These are phyloP conservation scores for Vicia villosa DNA, from an alignment of 306 rosid species.

Conservation along the genomic window DNA sequence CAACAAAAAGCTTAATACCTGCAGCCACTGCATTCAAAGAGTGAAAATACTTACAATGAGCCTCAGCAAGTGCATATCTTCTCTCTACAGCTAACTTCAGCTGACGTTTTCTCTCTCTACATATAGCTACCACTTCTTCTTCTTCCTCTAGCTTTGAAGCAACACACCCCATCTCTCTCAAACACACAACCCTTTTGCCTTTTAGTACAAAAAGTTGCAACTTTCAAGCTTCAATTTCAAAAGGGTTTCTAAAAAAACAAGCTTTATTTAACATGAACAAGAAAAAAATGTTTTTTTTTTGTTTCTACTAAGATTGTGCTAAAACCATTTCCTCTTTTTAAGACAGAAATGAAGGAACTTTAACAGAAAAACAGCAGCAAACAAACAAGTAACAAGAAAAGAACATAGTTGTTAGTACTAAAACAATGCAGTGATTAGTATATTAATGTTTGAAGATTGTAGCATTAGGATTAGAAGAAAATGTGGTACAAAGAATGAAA, in stretches of 20 bases:
- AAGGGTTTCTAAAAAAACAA: constrained; percentile 42
- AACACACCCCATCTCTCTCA: constrained; percentile 70
- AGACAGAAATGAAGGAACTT: constrained; percentile 31
- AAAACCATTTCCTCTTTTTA: constrained; percentile 43
- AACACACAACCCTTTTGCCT: not conserved
- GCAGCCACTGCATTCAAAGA: constrained; percentile 80
- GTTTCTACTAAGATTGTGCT: constrained; percentile 24
- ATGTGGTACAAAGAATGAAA: not conserved
- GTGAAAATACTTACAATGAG: constrained; percentile 81
- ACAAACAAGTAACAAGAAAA: not conserved
- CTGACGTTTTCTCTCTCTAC: constrained; percentile 81
- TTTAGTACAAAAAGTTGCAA: constrained; percentile 45
- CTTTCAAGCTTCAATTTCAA: constrained; percentile 36
- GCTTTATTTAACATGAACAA: not conserved
- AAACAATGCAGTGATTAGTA: not conserved
- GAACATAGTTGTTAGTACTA: constrained; percentile 20
- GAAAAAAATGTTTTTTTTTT: constrained; percentile 49
- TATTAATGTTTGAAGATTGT: constrained; percentile 9
- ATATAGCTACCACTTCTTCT: constrained; percentile 73
- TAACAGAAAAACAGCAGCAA: constrained; percentile 39
- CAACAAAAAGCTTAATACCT: constrained; percentile 76
- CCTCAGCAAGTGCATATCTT: constrained; percentile 84
- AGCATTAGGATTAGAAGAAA: constrained; percentile 22
- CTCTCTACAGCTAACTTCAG: constrained; percentile 81
- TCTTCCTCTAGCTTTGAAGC: constrained; percentile 97